Evolutionary conservation across 768 basidiomycete genomes (phyloP).

Genomic region (Boletus huronensis): DNA sequence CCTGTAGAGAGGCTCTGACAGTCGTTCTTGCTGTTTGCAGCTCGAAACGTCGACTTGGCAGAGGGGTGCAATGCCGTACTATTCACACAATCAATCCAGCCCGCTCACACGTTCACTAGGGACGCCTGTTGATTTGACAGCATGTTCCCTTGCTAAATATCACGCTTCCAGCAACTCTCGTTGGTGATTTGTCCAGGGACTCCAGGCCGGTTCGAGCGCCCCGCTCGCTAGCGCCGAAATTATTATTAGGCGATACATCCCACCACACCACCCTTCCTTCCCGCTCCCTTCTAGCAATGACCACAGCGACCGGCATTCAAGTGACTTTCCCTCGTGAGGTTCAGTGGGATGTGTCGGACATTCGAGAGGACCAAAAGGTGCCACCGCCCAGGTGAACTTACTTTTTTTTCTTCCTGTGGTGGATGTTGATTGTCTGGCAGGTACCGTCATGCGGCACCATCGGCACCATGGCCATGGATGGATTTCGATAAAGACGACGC

Average conservation of each 20-base stretch:
- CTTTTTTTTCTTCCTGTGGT: not conserved
- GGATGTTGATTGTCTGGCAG: slow-evolving; percentile 23
- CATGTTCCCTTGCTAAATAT: not conserved
- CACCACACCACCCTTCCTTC: not conserved
- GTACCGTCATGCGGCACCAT: slow-evolving; percentile 38
- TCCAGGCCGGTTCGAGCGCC: not conserved
- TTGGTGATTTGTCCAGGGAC: slow-evolving; percentile 2
- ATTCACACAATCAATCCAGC: not conserved
- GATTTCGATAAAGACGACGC: slow-evolving; percentile 30
- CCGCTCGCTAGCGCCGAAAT: not conserved
- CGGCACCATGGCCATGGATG: slow-evolving; percentile 42
- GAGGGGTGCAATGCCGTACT: not conserved
- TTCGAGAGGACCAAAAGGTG: slow-evolving; percentile 8
- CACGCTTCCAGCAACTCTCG: not conserved
- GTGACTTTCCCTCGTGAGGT: not conserved
- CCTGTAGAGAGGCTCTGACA: too few relatives aligned
- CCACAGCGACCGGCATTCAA: slow-evolving; percentile 3
- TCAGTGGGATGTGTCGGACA: slow-evolving; percentile 13
- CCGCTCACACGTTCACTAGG: slow-evolving; percentile 9
- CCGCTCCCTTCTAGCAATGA: slow-evolving; percentile 8
- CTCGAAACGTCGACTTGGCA: not conserved
- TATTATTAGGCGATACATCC: slow-evolving; percentile 3
- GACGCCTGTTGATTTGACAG: not conserved
- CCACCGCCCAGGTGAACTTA: slow-evolving; percentile 26
- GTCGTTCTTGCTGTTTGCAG: not conserved